Conservation (phyloP, 306 rosid species). For the Trifolium pratense region DNA sequence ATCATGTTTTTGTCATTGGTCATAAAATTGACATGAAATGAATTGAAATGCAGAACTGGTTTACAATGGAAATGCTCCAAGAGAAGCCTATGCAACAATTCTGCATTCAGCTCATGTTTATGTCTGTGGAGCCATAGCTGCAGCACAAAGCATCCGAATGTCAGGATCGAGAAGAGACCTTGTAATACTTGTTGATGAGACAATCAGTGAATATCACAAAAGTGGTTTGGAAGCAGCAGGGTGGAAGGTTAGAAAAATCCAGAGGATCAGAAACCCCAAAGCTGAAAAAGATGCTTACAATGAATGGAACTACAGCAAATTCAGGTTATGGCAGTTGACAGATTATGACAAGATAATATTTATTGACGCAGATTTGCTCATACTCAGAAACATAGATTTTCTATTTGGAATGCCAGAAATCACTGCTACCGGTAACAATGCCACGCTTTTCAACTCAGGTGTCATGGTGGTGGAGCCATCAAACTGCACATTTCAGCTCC, state of each 20-base stretch:
- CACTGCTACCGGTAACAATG: constrained; percentile 92
- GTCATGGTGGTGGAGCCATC: constrained; percentile 98
- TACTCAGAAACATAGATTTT: constrained; percentile 83
- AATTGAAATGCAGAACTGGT: constrained; percentile 59
- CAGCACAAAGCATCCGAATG: constrained; percentile 93
- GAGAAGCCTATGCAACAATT: constrained; percentile 95
- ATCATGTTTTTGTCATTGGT: constrained; percentile 23
- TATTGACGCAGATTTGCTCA: constrained; percentile 88
- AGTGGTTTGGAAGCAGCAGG: constrained; percentile 97
- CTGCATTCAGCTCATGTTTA: constrained; percentile 92
- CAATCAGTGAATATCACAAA: constrained; percentile 77
- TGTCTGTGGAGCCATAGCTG: constrained; percentile 96
- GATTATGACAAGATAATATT: constrained; percentile 95
- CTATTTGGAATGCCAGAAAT: constrained; percentile 87
- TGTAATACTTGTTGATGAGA: constrained; percentile 86
- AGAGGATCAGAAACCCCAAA: constrained; percentile 90
- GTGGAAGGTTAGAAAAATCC: constrained; percentile 83
- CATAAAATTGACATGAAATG: constrained; percentile 19
- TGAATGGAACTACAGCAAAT: constrained; percentile 98
- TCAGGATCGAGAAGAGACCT: constrained; percentile 88
- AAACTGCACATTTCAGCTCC: constrained; percentile 82
- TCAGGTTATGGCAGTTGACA: constrained; percentile 89
- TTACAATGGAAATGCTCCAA: constrained; percentile 62
- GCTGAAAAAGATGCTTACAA: constrained; percentile 97
- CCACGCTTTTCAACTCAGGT: constrained; percentile 94